Percentiles rank a stretch among this genome's conserved stretches.
Evolutionary conservation across 768 basidiomycete genomes (phyloP).

Genomic region (Russula brevipes): DNA sequence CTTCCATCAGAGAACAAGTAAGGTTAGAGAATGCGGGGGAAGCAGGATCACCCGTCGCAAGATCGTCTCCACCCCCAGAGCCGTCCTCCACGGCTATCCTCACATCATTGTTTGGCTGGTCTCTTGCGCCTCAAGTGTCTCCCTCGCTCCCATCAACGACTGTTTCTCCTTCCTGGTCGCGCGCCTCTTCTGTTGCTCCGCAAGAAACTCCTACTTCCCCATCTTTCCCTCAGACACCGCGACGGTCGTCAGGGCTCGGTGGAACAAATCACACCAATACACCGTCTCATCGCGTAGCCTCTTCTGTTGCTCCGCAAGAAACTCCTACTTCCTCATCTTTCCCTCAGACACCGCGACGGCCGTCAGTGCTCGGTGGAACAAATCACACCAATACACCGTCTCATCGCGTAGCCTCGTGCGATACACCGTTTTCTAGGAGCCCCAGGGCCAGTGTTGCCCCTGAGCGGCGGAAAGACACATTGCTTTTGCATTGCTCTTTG

Average conservation of each 20-base stretch:
- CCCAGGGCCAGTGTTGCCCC: slow-evolving; percentile 16
- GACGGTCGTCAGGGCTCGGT: slow-evolving; percentile 8
- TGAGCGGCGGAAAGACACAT: slow-evolving; percentile 28
- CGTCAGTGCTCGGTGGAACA: slow-evolving; percentile 9
- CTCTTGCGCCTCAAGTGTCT: slow-evolving; percentile 32
- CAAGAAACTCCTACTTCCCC: slow-evolving; percentile 27
- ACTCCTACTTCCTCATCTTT: slow-evolving; percentile 30
- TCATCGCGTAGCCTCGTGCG: slow-evolving; percentile 14
- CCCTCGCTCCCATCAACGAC: slow-evolving; percentile 11
- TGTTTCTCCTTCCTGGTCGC: slow-evolving; percentile 26
- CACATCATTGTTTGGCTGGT: slow-evolving; percentile 48
- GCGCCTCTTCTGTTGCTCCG: slow-evolving; percentile 23
- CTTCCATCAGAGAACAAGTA: slow-evolving; percentile 29
- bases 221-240: slow-evolving; percentile 28
- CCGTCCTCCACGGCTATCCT: slow-evolving; percentile 40
- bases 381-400: slow-evolving; percentile 19
- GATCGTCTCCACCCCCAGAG: slow-evolving; percentile 12
- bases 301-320: slow-evolving; percentile 9
- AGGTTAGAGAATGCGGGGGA: slow-evolving; percentile 14
- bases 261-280: slow-evolving; percentile 16
- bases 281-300: slow-evolving; percentile 19
- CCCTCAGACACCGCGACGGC: slow-evolving; percentile 24
- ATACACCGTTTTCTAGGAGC: slow-evolving; percentile 18
- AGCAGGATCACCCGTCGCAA: background rate
- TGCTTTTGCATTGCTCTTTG: slow-evolving; percentile 23